phyloP scores from a whole-genome alignment of 257 asterid species.

The Eucommia ulmoides region DNA sequence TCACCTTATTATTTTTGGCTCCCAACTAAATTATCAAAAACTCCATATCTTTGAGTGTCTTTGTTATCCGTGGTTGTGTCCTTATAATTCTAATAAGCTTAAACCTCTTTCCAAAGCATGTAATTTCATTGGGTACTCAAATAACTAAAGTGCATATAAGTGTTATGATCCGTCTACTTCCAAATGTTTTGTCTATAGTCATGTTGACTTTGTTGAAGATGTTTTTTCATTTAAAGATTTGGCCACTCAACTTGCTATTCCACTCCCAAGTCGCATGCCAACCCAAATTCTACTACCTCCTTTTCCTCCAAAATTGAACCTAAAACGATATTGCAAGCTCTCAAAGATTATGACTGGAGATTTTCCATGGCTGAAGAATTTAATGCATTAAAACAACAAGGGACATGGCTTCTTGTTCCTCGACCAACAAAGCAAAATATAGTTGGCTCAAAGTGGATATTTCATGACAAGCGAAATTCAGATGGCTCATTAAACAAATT shows the following conservation, averaged over 20 bases:
- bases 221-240: neutral
- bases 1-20: neutral
- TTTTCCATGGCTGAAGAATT: neutral
- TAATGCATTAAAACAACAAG: neutral
- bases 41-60: neutral
- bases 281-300: neutral
- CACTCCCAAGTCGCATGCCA: neutral
- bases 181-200: neutral
- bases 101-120: slow-evolving; percentile 1
- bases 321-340: neutral
- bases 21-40: neutral
- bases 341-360: neutral
- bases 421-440: neutral
- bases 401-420: neutral
- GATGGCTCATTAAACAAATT: neutral
- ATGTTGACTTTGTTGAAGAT: slow-evolving; percentile 5
- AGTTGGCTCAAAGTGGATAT: neutral
- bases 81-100: neutral
- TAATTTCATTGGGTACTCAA: slow-evolving; percentile 4
- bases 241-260: no score
- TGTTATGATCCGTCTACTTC: neutral
- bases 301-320: neutral
- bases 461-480: neutral
- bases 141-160: neutral
- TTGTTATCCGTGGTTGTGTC: neutral